These are phyloP conservation scores for Viola odorata DNA, from an alignment of 345 rosid species.

Conservation along the genomic window DNA sequence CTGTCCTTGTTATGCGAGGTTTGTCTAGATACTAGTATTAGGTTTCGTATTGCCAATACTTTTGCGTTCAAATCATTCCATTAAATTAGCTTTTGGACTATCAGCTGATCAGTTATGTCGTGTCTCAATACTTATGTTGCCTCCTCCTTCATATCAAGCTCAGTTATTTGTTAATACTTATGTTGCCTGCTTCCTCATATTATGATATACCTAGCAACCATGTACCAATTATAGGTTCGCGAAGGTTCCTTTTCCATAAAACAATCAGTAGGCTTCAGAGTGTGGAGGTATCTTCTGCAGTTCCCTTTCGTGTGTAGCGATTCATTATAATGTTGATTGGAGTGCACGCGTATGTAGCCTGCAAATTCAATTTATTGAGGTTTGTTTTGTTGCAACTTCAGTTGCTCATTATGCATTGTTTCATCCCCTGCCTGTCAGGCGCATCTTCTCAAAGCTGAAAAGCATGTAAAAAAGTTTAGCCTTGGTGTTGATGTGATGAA, in stretches of 20 bases:
- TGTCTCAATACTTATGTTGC: too few species aligned
- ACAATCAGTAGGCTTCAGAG: constrained; percentile 77
- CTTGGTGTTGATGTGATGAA: constrained; percentile 78
- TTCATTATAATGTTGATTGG: too few species aligned
- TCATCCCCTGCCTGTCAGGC: too few species aligned
- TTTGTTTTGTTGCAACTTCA: too few species aligned
- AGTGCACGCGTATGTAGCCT: too few species aligned
- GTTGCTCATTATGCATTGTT: too few species aligned
- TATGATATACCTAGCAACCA: not conserved
- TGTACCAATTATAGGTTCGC: constrained; percentile 64
- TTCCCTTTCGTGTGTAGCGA: too few species aligned
- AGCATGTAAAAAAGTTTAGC: constrained; percentile 59
- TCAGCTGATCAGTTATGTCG: too few species aligned
- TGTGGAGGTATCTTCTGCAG: constrained; percentile 98
- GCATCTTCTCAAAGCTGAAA: constrained; percentile 70
- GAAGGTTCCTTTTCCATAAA: constrained; percentile 70
- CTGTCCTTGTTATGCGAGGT: constrained; percentile 70
- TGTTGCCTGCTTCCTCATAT: constrained; percentile 7
- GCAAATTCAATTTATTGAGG: too few species aligned
- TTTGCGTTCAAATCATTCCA: not conserved
- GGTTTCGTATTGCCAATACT: not conserved
- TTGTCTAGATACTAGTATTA: constrained; percentile 1
- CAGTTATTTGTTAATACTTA: too few species aligned
- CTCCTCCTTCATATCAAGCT: too few species aligned
- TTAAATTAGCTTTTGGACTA: too few species aligned